Evolutionary conservation across 164 flowering plant species (phyloP).

Genomic region (Vitis rotundifolia): DNA sequence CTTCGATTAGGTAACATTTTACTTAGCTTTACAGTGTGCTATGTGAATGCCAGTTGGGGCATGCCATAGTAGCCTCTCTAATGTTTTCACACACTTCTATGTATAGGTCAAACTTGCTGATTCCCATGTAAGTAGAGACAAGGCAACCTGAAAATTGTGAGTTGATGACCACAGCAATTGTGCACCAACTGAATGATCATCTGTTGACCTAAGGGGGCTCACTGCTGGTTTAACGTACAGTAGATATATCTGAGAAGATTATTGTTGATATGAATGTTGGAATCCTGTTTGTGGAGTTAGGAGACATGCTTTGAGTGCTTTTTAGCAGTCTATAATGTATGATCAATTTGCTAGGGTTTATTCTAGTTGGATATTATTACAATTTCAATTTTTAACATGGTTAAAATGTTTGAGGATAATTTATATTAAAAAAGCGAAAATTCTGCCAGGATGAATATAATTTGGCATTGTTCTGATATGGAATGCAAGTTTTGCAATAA

Average conservation of each 20-base stretch:
- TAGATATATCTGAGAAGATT: neutral
- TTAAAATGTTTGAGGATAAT: too few relatives aligned
- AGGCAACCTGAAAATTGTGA: constrained; percentile 4
- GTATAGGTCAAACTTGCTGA: constrained; percentile 6
- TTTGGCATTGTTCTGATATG: too few relatives aligned
- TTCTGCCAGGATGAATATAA: too few relatives aligned
- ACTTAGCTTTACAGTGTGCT: neutral
- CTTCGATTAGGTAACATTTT: constrained; percentile 28
- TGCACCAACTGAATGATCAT: neutral
- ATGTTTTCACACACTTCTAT: neutral
- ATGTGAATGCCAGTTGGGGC: neutral
- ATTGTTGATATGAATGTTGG: constrained; percentile 7
- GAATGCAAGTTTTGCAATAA: too few relatives aligned
- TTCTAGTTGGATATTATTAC: neutral
- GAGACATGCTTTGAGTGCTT: neutral
- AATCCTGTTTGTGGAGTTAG: constrained; percentile 13
- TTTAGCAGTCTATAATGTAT: constrained; percentile 8
- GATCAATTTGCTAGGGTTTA: neutral
- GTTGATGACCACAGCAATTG: too few relatives aligned
- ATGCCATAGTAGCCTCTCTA: neutral
- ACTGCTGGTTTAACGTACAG: constrained; percentile 14
- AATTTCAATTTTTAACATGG: too few relatives aligned
- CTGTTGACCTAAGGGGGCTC: neutral
- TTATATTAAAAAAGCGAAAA: too few relatives aligned
- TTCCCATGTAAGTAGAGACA: constrained; percentile 2